Evolutionary conservation across 2,329 filamentous ascomycete genomes (phyloP).

Genomic region (Colletotrichum somersetense): DNA sequence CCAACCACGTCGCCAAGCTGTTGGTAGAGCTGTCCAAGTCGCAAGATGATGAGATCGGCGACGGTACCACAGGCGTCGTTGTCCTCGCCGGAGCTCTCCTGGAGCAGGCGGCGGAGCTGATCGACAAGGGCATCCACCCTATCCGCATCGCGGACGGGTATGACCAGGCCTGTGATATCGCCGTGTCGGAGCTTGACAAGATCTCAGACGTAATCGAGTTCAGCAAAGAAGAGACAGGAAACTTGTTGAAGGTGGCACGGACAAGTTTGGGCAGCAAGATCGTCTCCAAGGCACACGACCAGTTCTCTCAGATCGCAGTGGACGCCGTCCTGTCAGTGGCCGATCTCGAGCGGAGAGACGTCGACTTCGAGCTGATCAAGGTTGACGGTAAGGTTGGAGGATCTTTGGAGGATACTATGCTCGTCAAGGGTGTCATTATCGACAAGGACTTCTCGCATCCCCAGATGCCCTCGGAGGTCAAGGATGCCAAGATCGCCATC

Average conservation of each 20-base stretch:
- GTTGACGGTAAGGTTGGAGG: slow-evolving; percentile 98
- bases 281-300: slow-evolving; percentile 97
- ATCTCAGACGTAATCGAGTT: slow-evolving; percentile 95
- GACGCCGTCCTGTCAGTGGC: slow-evolving; percentile 97
- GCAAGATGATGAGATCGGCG: slow-evolving; percentile 98
- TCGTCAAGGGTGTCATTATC: slow-evolving; percentile 97
- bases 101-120: slow-evolving; percentile 96
- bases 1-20: slow-evolving; percentile 97
- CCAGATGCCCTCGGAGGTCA: slow-evolving; percentile 97
- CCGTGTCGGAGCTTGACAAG: slow-evolving; percentile 89
- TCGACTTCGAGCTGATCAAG: slow-evolving; percentile 99
- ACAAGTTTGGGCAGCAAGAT: slow-evolving; percentile 99
- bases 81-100: slow-evolving; percentile 94
- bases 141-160: slow-evolving; percentile 99
- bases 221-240: slow-evolving; percentile 80
- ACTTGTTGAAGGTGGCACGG: slow-evolving; percentile 93
- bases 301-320: slow-evolving; percentile 97
- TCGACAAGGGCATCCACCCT: slow-evolving; percentile 99
- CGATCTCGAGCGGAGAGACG: slow-evolving; percentile 94
- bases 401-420: slow-evolving; percentile 88
- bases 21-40: slow-evolving; percentile 98
- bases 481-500: slow-evolving; percentile 96
- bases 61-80: slow-evolving; percentile 97
- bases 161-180: slow-evolving; percentile 97
- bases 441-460: slow-evolving; percentile 99